Base-by-base conservation (phyloP, 2,329 filamentous ascomycete genomes). In the Colletotrichum incanum region DNA sequence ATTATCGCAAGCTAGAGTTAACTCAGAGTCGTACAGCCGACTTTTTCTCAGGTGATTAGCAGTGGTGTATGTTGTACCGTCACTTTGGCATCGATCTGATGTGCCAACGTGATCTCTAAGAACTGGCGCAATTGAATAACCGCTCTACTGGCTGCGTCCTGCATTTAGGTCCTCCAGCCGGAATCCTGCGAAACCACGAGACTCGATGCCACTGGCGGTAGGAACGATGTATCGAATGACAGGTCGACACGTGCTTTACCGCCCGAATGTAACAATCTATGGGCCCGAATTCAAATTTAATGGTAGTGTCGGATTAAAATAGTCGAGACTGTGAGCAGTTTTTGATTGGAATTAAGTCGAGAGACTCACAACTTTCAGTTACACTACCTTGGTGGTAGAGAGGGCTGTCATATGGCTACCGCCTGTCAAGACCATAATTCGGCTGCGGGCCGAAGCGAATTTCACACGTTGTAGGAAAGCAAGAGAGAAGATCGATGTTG, bases 21-120 rank as follows among this genome's bases (percentile, higher is more conserved):
- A 37, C 34, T 8, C 20, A 9, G 56, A 34, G 26, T 67, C 8
- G 26, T 11, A 55, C 50, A 41, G 16, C 26, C n/a, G 26, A 14
- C 26, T 39, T 37, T 34, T 28, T 62, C 26, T 14, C 41, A 26
- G 11, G 31, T 28, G 41, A 58, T 45, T 45, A 31, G 62, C n/a
- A 28, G 16, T n/a, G n/a, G 18, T 16, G 41, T 37, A 5, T 54
- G 26, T 20, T 6, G 43, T 28, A 45, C 20, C 20, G 14, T 20
- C 11, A 23, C 14, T 28, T 43, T 71, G 58, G 55, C 26, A 65
- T 28, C 1, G 28, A 43, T 37, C 43, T 71, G 68, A 68, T 68
- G 34, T 11, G 12, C 65, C 68, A 41, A 62, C 64, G 31, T 56
- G 43, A 68, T 68, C 68, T 63, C 34, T 28, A 43, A 39, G 43